Evolutionary conservation across 768 basidiomycete genomes (phyloP).

Genomic region (Mycena rebaudengoi): DNA sequence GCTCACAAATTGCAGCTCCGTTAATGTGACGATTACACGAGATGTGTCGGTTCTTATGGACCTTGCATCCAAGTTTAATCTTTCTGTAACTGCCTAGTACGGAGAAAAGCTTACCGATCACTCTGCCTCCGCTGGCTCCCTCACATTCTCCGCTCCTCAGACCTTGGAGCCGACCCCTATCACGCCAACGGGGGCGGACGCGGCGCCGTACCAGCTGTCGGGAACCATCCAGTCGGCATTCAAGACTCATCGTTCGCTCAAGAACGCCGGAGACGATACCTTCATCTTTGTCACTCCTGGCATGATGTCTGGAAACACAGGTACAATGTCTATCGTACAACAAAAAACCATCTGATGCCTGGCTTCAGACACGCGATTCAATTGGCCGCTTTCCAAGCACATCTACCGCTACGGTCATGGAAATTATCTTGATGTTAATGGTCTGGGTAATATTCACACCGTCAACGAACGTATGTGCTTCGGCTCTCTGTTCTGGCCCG

Average conservation of each 20-base stretch:
- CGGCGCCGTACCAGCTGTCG: slow-evolving; percentile 39
- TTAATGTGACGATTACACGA: slow-evolving; percentile 37
- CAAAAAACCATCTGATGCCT: not conserved
- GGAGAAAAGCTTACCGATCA: slow-evolving; percentile 31
- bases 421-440: slow-evolving; percentile 23
- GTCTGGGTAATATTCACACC: slow-evolving; percentile 48
- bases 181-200: slow-evolving; percentile 39
- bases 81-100: slow-evolving; percentile 51
- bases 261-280: not conserved
- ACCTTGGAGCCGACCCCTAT: slow-evolving; percentile 57
- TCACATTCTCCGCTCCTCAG: slow-evolving; percentile 42
- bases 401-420: slow-evolving; percentile 59
- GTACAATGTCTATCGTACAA: slow-evolving; percentile 23
- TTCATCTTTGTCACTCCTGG: slow-evolving; percentile 34
- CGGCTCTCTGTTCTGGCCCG: not conserved
- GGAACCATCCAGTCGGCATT: slow-evolving; percentile 50
- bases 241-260: slow-evolving; percentile 39
- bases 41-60: slow-evolving; percentile 38
- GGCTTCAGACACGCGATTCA: slow-evolving; percentile 44
- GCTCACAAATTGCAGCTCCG: slow-evolving; percentile 40
- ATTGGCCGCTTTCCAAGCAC: slow-evolving; percentile 40
- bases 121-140: slow-evolving; percentile 16
- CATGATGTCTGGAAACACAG: slow-evolving; percentile 46
- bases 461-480: slow-evolving; percentile 55
- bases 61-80: slow-evolving; percentile 43